Percentiles rank a stretch among this genome's conserved stretches.
Evolutionary conservation across 306 rosid species (phyloP).

Genomic region (Cicer pinnatifidum): DNA sequence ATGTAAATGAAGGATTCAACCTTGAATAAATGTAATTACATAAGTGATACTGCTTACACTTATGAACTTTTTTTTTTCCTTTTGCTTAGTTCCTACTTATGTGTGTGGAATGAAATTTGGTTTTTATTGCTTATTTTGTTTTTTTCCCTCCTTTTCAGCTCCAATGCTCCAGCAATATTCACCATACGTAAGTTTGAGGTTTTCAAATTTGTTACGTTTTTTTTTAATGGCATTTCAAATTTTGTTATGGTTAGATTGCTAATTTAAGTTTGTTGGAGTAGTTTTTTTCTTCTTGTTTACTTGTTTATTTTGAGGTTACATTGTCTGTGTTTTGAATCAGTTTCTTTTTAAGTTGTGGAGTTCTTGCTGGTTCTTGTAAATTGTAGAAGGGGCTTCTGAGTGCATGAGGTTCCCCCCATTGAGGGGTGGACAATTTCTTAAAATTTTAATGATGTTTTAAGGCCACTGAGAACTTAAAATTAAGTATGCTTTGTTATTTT

Average conservation of each 20-base stretch:
- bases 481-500: slow-evolving; percentile 12
- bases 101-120: slow-evolving; percentile 4
- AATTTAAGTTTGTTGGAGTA: background rate
- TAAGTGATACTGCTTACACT: background rate
- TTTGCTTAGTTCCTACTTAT: background rate
- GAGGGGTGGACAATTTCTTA: background rate
- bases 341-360: slow-evolving; percentile 1
- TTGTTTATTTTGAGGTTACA: slow-evolving; percentile 24
- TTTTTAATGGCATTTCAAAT: too few species aligned
- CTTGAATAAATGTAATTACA: background rate
- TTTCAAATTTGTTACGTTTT: background rate
- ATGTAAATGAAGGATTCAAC: background rate
- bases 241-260: background rate
- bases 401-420: background rate
- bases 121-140: slow-evolving; percentile 1
- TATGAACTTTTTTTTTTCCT: background rate
- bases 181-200: slow-evolving; percentile 87
- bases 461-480: slow-evolving; percentile 14
- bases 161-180: slow-evolving; percentile 66
- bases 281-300: background rate
- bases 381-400: background rate
- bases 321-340: slow-evolving; percentile 1
- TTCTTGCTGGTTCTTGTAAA: background rate
- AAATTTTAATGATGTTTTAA: slow-evolving; percentile 30
- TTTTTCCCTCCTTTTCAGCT: slow-evolving; percentile 55